phyloP scores from a whole-genome alignment of 208 protist species.

The Angomonas deanei region DNA sequence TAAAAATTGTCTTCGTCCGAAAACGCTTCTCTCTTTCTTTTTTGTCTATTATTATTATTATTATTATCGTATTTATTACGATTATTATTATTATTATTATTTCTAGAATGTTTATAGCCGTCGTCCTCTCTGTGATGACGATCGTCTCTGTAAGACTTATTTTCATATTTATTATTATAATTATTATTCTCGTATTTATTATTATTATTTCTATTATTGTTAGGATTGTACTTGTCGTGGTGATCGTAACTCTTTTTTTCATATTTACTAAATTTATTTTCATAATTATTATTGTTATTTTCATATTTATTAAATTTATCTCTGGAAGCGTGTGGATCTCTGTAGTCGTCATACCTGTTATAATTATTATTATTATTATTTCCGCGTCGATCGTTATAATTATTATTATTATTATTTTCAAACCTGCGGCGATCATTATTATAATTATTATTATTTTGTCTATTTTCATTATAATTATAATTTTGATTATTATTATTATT shows the following conservation, averaged over 20 bases:
- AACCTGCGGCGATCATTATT: neutral
- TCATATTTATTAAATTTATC: neutral
- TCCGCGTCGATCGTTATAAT: neutral
- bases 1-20: neutral
- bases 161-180: slow-evolving; percentile 2
- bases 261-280: neutral
- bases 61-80: neutral
- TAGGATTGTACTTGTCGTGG: neutral
- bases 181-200: slow-evolving; percentile 2
- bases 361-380: slow-evolving; percentile 5
- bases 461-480: neutral
- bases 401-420: neutral
- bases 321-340: neutral
- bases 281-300: neutral
- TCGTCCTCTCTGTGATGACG: neutral
- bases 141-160: neutral
- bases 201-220: slow-evolving; percentile 4
- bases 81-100: slow-evolving; percentile 11
- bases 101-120: neutral
- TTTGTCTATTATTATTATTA: slow-evolving; percentile 5
- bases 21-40: neutral
- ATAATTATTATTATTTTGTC: slow-evolving; percentile 3
- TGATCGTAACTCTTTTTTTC: neutral
- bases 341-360: neutral
- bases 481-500: slow-evolving; percentile 4